Evolutionary conservation across 2,329 filamentous ascomycete genomes (phyloP), one percentile per base, ranked within the genome.

Genomic region (Raffaelea ambrosiae): DNA sequence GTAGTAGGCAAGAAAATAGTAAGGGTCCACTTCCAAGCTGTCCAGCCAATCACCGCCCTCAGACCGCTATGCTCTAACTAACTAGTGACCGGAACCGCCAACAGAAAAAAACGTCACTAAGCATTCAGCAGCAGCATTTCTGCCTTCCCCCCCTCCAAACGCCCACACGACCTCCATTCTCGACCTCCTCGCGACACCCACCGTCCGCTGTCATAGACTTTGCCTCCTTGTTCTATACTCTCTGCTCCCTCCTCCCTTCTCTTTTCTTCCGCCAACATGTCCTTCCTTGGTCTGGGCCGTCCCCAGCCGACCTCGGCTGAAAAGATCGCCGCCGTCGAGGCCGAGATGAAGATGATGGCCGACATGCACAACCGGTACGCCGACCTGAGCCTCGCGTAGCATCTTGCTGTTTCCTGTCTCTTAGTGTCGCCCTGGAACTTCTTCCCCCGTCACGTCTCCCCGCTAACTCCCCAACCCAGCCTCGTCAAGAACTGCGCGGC

Each of bases 301-400:
- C 86, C 88, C 53, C 88, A 96, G 73, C 86, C 90, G 65, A 86
- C 88, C 55, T 95, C 90, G 62, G 90, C 88, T 68, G 87, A 97
- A 77, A 98, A 97, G 79, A 93, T 98, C 67, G 86, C 88, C 61
- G 87, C 88, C 61, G 90, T 94, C 60, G 91, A 98, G 74, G 85
- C 88, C 58, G 94, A 98, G 74, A 88, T 97, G 70, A 93, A 96
- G 71, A 90, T 97, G 76, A 83, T 59, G 52, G 88, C 89, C 53
- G 90, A 96, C 69, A 96, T 97, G 84, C 95, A 95, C 78, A 91
- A 89, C 74, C 87, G 93, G 93, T 97, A 80, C 52, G 68, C n/a
- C n/a, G n/a, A n/a, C n/a, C n/a, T n/a, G n/a, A n/a, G n/a, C 21
- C 43, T 33, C 41, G 39, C 19, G 35, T 36, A 21, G 18, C 16